Evolutionary conservation across 345 rosid species (phyloP), one percentile per base, ranked within the genome.

Genomic region (Eucalyptus cloeziana): DNA sequence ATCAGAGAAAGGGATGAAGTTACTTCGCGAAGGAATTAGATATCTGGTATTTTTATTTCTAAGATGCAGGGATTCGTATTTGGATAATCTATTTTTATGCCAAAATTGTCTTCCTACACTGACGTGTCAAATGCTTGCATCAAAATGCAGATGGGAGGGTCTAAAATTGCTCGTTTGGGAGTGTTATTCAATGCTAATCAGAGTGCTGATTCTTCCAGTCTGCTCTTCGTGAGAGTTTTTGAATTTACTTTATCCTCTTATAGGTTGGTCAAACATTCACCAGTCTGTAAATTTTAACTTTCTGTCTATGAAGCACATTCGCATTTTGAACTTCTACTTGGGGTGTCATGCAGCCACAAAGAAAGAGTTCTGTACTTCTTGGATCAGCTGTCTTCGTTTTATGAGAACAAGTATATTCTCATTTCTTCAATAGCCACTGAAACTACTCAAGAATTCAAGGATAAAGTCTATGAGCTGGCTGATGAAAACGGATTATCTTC

Each of bases 131-230:
- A 76, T 76, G 47, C 47, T 76, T 76, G 85, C 47, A 2, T 76
- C 85, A 76, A 40, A 76, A 80, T 91, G 93, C 95, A 98, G 99
- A 89, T 95, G 71, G 93, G 92, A 92, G 99, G 99, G 56, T 94
- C 99, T 88, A 95, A 95, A 93, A 88, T 90, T 92, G 97, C 96
- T 90, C 98, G 99, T 87, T 79, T 96, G 89, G 99, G 99, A 91
- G 95, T 96, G 69, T 90, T 97, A 80, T 96, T 97, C 91, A 94
- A 91, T 89, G 93, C 92, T 89, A 92, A 91, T 88, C 90, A 88
- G 87, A 93, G 94, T 91, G 90, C 94, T 88, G 93, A 94, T 92
- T 89, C 93, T 90, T 87, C 93, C 49, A 91, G 93, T 91, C 95
- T 96, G 86, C 94, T 96, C 85, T 94, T 97, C 79, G 89, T 93